Base-by-base conservation (phyloP, 1,284 basidiomycete species). In the Cryptococcus sp. region DNA sequence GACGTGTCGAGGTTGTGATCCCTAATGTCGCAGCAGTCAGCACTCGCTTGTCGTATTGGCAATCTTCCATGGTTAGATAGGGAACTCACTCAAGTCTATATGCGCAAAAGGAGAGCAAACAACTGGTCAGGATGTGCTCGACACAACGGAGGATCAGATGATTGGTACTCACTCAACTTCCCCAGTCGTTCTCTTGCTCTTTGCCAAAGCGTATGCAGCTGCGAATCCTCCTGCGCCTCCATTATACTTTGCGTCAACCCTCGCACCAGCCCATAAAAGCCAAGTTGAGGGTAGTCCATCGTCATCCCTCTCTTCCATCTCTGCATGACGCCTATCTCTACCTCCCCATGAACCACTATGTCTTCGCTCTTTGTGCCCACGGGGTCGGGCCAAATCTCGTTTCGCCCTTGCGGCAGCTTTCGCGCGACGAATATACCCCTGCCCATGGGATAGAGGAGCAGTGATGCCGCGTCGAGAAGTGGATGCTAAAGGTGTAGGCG, bases 1-100 rank as follows among this genome's bases (percentile, higher is more conserved):
- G 75, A 75, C 0, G 73, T 73, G 55, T 79, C 78, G 47, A 74
- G 64, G 57, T 74, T 72, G 61, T 77, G 68, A 61, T 79, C 65
- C n/a, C 53, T 65, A 16, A 34, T 34, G 13, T 34, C 29, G 29
- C 29, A 34, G 29, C 29, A 10, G 29, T 34, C 29, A 34, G 29
- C 13, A 34, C 29, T 13, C 29, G 29, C 29, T 34, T 10, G 13
- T 13, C 13, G 13, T 13, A 34, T 13, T 10, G 29, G 13, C 8
- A 2, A 34, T 34, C 29, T 10, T 34, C 13, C 8, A 34, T 34
- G 29, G 3, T 34, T 13, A 34, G 2, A 34, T 4, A 10, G 23
- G 41, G 8, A 16, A 23, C 47, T 46, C 20, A 49, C 37, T 29
- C 39, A 5, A 55, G 39, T 10, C 46, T 40, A 46, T 55, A 15